Evolutionary conservation across 179 eudicot genomes (phyloP).

Genomic region (Pouteria campechiana): DNA sequence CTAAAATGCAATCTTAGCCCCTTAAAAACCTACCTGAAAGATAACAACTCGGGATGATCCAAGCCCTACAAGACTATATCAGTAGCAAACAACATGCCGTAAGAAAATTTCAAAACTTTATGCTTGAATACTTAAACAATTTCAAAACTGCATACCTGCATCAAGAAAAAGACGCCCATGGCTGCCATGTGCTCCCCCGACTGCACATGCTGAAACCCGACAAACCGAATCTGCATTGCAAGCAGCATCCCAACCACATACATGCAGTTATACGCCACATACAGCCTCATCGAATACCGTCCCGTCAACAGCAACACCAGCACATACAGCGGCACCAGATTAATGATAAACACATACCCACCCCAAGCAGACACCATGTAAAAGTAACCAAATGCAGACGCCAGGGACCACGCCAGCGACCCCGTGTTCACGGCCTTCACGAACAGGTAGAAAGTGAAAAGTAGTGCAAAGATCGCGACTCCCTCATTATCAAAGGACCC

Average conservation of each 20-base stretch:
- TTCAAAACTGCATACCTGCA: slow-evolving; percentile 45
- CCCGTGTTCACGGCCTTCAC: slow-evolving; percentile 93
- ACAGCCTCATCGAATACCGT: slow-evolving; percentile 81
- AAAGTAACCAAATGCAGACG: slow-evolving; percentile 77
- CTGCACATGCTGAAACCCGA: slow-evolving; percentile 96
- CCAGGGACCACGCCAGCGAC: slow-evolving; percentile 76
- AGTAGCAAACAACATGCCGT: no score
- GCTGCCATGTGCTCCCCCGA: slow-evolving; percentile 99
- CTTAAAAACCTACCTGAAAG: no score
- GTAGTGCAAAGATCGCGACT: slow-evolving; percentile 83
- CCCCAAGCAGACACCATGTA: slow-evolving; percentile 99
- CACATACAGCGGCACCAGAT: slow-evolving; percentile 83
- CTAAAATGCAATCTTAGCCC: no score
- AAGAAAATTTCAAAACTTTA: neutral
- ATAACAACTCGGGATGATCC: no score
- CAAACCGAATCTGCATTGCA: slow-evolving; percentile 97
- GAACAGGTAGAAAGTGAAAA: slow-evolving; percentile 78
- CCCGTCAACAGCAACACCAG: slow-evolving; percentile 81
- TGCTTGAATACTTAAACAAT: no score
- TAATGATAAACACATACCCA: slow-evolving; percentile 91
- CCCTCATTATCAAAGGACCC: slow-evolving; percentile 96
- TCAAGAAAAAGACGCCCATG: slow-evolving; percentile 97
- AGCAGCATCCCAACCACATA: slow-evolving; percentile 85
- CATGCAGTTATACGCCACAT: slow-evolving; percentile 89
- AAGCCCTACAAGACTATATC: no score